Base-by-base conservation (phyloP, 352 stramenopile species). In the Thalassiosira livingstoniorum region DNA sequence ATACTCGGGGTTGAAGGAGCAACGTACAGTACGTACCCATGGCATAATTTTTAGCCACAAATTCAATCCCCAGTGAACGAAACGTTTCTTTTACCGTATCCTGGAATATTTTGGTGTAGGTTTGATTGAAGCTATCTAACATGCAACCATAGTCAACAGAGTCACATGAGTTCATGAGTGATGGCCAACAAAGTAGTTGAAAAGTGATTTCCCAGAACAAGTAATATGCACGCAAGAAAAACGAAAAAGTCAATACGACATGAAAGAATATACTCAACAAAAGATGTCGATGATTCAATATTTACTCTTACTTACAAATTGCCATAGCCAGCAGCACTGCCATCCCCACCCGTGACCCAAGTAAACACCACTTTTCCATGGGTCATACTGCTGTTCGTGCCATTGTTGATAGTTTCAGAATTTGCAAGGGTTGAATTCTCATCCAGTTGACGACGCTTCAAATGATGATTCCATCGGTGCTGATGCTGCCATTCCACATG, bases 61-160 rank as follows among this genome's bases (percentile, higher is more conserved):
- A 89, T n/a, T 86, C 32, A 58, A 92, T 83, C 31, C 85, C 87
- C n/a, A 89, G 43, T 13, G 73, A 37, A 34, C 43, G 70, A 74
- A 91, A 89, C 13, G 87, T 64, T 15, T 61, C 62, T 32, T 74
- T 61, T 0, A 78, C 55, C 61, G 75, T 78, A 10, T 69, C 25
- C 77, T 90, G 82, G 60, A 92, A 72, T 18, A 85, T 58, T n/a
- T 74, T 75, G 37, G 85, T 91, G 37, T 91, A 91, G 0, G 66
- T 76, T 78, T 92, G 85, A 69, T 82, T 74, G 57, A 78, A 88
- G n/a, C 64, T 72, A n/a, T n/a, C n/a, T n/a, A n/a, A n/a, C n/a
- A n/a, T n/a, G n/a, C n/a, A n/a, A n/a, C n/a, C n/a, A n/a, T n/a
- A n/a, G n/a, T n/a, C n/a, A n/a, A n/a, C n/a, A n/a, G n/a, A n/a